Evolutionary conservation across 208 protist genomes (phyloP), one percentile per base, ranked within the genome.

Genomic region (Trypanosoma congolense): DNA sequence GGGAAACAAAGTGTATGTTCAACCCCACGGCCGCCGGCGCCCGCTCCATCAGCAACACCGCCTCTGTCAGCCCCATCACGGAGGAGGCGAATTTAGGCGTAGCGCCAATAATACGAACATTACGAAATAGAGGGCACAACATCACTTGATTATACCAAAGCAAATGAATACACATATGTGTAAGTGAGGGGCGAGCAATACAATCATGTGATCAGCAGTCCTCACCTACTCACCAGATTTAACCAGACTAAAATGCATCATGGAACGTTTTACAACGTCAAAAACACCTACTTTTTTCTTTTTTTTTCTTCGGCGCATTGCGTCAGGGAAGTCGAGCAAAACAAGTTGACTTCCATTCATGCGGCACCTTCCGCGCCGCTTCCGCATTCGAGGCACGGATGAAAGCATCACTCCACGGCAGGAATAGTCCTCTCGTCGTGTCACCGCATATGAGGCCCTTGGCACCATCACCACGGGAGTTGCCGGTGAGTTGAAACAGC

Each of bases 21-120:
- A 94, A 54, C 19, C 62, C 61, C 0, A 70, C 67, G 58, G 77
- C 73, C 16, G 48, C 40, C 24, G 82, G 71, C 1, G 66, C 69
- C 25, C 59, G 60, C 30, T 90, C 67, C 31, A 83, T 18, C 19
- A 40, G 48, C 33, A 92, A 54, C 25, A 82, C 33, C 1, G 70
- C 55, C 35, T 80, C 56, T 24, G 73, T 40, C 14, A 81, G 43
- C 33, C 73, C 47, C 8, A 54, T 21, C 6, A 76, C 50, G 14
- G 35, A 65, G 12, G 40, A 48, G 24, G 56, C 33, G n/a, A 92
- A 69, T 2, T 31, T 12, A 19, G 75, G 70, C 10, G 80, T 70
- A 0, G 75, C 63, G 10, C 77, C 72, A 21, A 44, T 33, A 21
- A 92, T 40, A 25, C 30, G 38, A n/a, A 88, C 52, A 25, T 57